Base-by-base conservation (phyloP, 208 protist species). In the Phytomonas francai region DNA sequence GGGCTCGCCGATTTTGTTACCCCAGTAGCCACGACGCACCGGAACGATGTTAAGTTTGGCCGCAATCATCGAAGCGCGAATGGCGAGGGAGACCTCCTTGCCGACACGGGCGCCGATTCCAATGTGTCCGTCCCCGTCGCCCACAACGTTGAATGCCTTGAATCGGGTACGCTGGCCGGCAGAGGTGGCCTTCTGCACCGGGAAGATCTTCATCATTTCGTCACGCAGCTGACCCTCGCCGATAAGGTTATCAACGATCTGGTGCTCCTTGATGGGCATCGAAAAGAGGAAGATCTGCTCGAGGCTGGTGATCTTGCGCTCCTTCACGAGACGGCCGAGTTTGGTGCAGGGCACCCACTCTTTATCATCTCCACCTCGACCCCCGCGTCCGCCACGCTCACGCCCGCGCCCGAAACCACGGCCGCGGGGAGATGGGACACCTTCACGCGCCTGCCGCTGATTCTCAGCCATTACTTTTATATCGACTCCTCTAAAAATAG, bases 121-220 rank as follows among this genome's bases (percentile, higher is more conserved):
- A 64, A 99, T 88, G 80, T 99, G 98, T 39, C 97, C 98, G 70
- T 99, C 86, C 65, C 72, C 80, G 79, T 99, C 98, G 75, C 99
- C 99, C 73, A 99, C 92, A 69, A 99, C 96, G 73, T 99, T 98
- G 84, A 98, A 98, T 33, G 98, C 98, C 90, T 99, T 99, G 97
- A 99, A 99, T 77, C 98, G 91, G 67, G 98, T 99, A 77, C 98
- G 95, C 92, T 99, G 98, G 90, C 99, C 99, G 73, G 99, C 98
- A 78, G 84, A 84, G 62, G 98, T 99, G 84, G 99, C 98, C 95
- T 99, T 99, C 91, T 99, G 98, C 57, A 99, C 98, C 69, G 98
- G 97, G 81, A 95, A 96, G 76, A 99, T 98, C 82, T 98, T 98
- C 91, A 99, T 98, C 68, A 99, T 98, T 75, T 97, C 88, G 58